Base-by-base conservation (phyloP, 2,329 filamentous ascomycete genomes). In the Xylariaceae sp. region DNA sequence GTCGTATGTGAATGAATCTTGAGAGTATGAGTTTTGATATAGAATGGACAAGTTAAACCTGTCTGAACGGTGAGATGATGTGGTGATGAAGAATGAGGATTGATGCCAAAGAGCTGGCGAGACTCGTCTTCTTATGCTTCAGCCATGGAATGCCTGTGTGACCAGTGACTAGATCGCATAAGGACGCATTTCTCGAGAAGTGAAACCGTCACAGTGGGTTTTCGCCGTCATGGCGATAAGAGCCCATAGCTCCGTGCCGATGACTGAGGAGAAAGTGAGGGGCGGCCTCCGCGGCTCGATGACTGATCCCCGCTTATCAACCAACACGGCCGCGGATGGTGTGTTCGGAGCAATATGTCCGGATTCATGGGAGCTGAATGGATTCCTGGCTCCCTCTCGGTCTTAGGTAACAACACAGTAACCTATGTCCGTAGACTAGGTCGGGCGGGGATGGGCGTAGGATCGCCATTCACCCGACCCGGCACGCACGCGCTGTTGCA, bases 111-210 rank as follows among this genome's bases (percentile, higher is more conserved):
- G 8, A 4, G 15, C 35, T 15, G 53, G 18, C 17, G 53, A 45
- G 42, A 47, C 30, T 18, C 23, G 15, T 45, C 45, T 17, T 47
- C 47, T 62, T 62, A 62, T 62, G 60, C 15, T 58, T 58, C 56
- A 56, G 55, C 61, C 55, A 50, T 48, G 39, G 48, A 54, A 13
- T 49, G n/a, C 13, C 52, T 59, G 13, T 9, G 13, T 50, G 23
- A 30, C 23, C 23, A 4, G 23, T 30, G 23, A 30, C 23, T 4
- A 30, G 23, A 30, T 30, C 23, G 37, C 37, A 42, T 3, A 42
- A 42, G 13, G 11, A 13, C 37, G 7, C 37, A 42, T 3, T 9
- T 9, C 1, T 13, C 11, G 37, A 9, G 11, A 10, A 42, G 37
- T 42, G 37, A 10, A 8, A 30, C 23, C 23, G 37, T 42, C 7